Conservation (phyloP, 805 yeast genomes). For the Yarrowia hollandica region DNA sequence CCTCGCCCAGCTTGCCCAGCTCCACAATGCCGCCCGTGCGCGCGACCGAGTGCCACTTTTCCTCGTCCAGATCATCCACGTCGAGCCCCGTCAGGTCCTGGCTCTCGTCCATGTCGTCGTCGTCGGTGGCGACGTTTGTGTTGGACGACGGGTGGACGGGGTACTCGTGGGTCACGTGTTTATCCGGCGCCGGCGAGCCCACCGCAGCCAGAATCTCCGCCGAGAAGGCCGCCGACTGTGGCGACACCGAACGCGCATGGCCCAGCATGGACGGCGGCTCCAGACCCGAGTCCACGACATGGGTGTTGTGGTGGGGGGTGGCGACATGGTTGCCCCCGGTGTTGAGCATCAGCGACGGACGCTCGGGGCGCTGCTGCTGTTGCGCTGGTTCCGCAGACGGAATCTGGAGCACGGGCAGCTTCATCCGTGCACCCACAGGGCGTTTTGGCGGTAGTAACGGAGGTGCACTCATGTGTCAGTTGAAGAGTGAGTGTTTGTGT, state of each 20-base stretch:
- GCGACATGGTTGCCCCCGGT: not conserved
- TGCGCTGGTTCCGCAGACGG: conserved; percentile 31
- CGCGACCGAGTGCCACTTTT: conserved; percentile 70
- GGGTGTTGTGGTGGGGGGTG: not conserved
- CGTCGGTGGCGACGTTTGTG: not conserved
- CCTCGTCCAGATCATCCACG: conserved; percentile 56
- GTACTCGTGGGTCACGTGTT: conserved; percentile 24
- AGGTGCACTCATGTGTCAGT: conserved; percentile 5
- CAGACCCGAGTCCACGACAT: conserved; percentile 5
- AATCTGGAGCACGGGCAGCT: conserved; percentile 36
- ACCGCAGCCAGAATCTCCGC: conserved; percentile 37
- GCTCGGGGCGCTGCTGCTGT: not conserved
- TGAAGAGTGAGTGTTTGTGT: not conserved
- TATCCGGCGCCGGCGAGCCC: conserved; percentile 22
- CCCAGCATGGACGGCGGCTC: conserved; percentile 10
- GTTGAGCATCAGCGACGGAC: conserved; percentile 26
- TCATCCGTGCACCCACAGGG: conserved; percentile 31
- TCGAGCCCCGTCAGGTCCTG: conserved; percentile 31
- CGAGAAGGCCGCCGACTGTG: conserved; percentile 32
- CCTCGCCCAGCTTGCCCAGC: conserved; percentile 80
- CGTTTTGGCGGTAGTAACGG: conserved; percentile 26
- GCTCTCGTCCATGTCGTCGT: conserved; percentile 19
- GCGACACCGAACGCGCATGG: conserved; percentile 14
- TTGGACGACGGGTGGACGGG: conserved; percentile 16
- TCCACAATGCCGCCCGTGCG: conserved; percentile 63